A percentile compares a stretch with the other conserved stretches of the same genome.
phyloP scores from a whole-genome alignment of 495 filamentous ascomycete species.

The Chaetomium fimeti region DNA sequence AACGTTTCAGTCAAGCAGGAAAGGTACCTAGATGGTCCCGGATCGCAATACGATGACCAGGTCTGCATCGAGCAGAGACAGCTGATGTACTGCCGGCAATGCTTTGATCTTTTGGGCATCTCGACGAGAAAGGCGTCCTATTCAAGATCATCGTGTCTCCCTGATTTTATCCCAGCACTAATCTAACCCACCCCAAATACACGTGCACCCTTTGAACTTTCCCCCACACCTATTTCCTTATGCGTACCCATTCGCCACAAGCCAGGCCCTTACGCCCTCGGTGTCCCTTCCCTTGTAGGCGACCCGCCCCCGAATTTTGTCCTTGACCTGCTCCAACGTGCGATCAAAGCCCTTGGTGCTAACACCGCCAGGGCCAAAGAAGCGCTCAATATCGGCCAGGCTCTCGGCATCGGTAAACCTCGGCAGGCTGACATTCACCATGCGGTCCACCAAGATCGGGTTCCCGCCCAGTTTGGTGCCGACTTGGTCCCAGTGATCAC shows the following conservation, averaged over 20 bases:
- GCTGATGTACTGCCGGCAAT: too few species aligned
- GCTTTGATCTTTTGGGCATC: too few species aligned
- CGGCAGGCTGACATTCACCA: slow-evolving; percentile 70
- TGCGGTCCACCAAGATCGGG: slow-evolving; percentile 82
- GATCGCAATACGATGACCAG: too few species aligned
- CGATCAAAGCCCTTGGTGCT: slow-evolving; percentile 79
- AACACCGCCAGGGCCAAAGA: slow-evolving; percentile 68
- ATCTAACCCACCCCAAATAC: too few species aligned
- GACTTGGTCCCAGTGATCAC: slow-evolving; percentile 71
- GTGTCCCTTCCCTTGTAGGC: slow-evolving; percentile 74
- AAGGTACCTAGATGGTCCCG: too few species aligned
- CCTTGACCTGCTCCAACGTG: slow-evolving; percentile 71
- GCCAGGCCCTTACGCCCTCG: slow-evolving; percentile 57
- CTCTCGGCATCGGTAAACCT: slow-evolving; percentile 70
- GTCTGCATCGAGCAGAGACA: too few species aligned
- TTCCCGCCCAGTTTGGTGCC: slow-evolving; percentile 66
- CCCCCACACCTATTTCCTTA: not conserved
- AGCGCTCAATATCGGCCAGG: slow-evolving; percentile 73
- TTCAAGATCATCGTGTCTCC: too few species aligned
- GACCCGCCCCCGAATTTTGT: slow-evolving; percentile 75
- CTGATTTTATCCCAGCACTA: too few species aligned
- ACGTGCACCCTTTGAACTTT: too few species aligned
- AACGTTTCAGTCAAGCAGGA: too few species aligned
- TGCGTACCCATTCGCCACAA: slow-evolving; percentile 35
- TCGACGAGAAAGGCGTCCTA: too few species aligned